Conservation (phyloP, 225 moss, liverwort and hornwort species). For the Pleurozium schreberi region DNA sequence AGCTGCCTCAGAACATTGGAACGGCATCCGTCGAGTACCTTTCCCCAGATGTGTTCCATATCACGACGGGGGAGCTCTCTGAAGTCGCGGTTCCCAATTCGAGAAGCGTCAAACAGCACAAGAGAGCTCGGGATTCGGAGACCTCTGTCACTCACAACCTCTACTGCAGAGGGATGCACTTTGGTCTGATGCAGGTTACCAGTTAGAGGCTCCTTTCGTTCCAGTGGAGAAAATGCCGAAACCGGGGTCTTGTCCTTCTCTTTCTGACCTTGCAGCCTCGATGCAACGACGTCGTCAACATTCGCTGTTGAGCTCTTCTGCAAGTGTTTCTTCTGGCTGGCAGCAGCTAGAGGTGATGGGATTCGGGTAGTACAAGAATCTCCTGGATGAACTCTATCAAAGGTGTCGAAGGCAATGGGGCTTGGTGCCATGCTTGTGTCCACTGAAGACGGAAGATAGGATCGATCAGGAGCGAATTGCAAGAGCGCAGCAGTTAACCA, state of each 20-base stretch:
- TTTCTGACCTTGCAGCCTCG: constrained; percentile 9
- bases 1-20: constrained; percentile 83
- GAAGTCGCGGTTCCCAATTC: constrained; percentile 43
- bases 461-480: constrained; percentile 88
- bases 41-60: constrained; percentile 72
- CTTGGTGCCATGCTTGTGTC: constrained; percentile 75
- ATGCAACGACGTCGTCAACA: background rate
- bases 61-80: constrained; percentile 60
- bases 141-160: background rate
- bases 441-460: constrained; percentile 77
- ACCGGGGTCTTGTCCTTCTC: constrained; percentile 15
- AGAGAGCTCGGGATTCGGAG: constrained; percentile 6
- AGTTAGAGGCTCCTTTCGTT: constrained; percentile 24
- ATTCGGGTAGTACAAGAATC: constrained; percentile 8
- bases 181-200: constrained; percentile 7
- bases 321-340: background rate
- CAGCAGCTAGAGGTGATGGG: constrained; percentile 6
- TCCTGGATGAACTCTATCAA: constrained; percentile 51
- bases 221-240: background rate
- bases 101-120: constrained; percentile 24
- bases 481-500: constrained; percentile 90
- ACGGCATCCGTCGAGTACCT: constrained; percentile 71
- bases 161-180: constrained; percentile 17
- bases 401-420: constrained; percentile 49
- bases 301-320: constrained; percentile 2